Conservation (phyloP, 164 flowering plant genomes). For the Brasenia schreberi region DNA sequence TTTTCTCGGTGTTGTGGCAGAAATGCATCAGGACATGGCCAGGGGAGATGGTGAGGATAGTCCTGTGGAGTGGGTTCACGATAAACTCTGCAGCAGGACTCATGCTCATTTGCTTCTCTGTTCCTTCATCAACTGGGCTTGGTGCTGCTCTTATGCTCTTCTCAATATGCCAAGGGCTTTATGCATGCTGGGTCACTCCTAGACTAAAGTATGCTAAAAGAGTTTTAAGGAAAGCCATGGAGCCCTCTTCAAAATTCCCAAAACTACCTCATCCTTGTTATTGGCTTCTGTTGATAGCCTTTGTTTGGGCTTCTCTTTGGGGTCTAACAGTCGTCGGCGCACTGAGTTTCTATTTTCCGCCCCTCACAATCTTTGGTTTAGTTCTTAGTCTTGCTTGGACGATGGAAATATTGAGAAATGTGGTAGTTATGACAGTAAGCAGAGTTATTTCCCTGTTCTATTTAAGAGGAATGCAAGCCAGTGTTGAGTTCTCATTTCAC, state of each 20-base stretch:
- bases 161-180: slow-evolving; percentile 73
- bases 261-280: slow-evolving; percentile 64
- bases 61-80: slow-evolving; percentile 54
- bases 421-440: slow-evolving; percentile 65
- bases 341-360: slow-evolving; percentile 50
- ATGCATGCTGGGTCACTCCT: slow-evolving; percentile 72
- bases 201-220: slow-evolving; percentile 39
- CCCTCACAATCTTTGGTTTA: slow-evolving; percentile 42
- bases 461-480: slow-evolving; percentile 80
- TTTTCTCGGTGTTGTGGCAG: slow-evolving; percentile 69
- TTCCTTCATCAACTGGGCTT: slow-evolving; percentile 50
- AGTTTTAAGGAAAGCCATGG: slow-evolving; percentile 45
- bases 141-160: slow-evolving; percentile 58
- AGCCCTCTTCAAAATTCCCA: slow-evolving; percentile 51
- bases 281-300: slow-evolving; percentile 59
- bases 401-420: slow-evolving; percentile 78
- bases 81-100: slow-evolving; percentile 56
- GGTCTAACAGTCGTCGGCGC: slow-evolving; percentile 72
- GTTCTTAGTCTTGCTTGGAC: slow-evolving; percentile 74
- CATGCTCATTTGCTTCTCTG: slow-evolving; percentile 74
- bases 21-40: slow-evolving; percentile 71
- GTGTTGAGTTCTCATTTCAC: slow-evolving; percentile 62
- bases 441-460: slow-evolving; percentile 75
- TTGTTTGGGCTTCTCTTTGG: slow-evolving; percentile 81
- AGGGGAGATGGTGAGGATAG: slow-evolving; percentile 48